Conservation (phyloP, 192 early-diverging fungal species). For the Irineochytrium annulatum region DNA sequence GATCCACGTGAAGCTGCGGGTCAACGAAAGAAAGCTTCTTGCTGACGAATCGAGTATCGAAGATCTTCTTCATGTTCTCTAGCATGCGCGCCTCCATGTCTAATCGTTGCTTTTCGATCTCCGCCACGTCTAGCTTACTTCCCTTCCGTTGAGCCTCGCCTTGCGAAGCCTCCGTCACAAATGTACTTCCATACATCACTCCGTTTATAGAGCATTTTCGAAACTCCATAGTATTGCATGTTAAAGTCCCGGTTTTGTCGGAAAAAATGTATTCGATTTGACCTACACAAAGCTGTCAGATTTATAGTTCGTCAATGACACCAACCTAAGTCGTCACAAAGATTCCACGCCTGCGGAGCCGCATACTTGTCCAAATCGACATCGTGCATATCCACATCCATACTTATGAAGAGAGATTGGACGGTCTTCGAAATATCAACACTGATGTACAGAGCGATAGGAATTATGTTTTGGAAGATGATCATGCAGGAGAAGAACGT, state of each 20-base stretch:
- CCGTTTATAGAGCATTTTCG: conserved; percentile 89
- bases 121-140: not conserved
- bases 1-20: conserved; percentile 67
- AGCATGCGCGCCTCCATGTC: too few species aligned
- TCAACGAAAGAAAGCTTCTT: conserved; percentile 81
- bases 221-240: conserved; percentile 95
- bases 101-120: too few species aligned
- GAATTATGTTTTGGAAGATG: conserved; percentile 94
- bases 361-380: conserved; percentile 51
- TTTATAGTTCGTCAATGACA: too few species aligned
- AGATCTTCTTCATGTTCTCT: conserved; percentile 55
- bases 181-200: conserved; percentile 67
- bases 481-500: conserved; percentile 71
- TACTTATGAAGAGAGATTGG: conserved; percentile 87
- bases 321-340: conserved; percentile 91
- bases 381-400: conserved; percentile 87
- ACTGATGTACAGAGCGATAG: conserved; percentile 91
- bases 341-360: conserved; percentile 80
- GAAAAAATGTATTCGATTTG: conserved; percentile 96
- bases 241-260: conserved; percentile 96
- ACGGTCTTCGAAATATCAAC: conserved; percentile 89
- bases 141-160: conserved; percentile 23
- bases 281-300: too few species aligned
- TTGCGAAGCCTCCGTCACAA: conserved; percentile 27
- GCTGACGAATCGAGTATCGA: conserved; percentile 54